Percentiles rank a stretch among this genome's conserved stretches.
These are phyloP conservation scores for Arachis hypogaea DNA, from an alignment of 306 rosid species.

Conservation along the genomic window DNA sequence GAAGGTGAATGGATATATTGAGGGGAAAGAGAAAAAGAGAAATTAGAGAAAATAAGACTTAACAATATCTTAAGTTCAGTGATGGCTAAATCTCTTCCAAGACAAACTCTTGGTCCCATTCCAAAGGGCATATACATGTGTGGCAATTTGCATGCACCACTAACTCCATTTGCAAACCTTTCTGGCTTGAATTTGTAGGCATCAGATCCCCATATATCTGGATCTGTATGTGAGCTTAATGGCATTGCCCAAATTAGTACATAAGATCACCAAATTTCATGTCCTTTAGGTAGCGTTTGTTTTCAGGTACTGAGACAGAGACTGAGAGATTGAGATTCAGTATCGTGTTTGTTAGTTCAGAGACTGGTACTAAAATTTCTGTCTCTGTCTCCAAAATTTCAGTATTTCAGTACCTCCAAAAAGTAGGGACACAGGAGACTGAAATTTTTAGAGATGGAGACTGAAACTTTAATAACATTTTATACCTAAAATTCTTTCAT, in stretches of 20 bases:
- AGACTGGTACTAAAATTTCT: no score
- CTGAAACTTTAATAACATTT: no score
- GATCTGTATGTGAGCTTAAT: constrained; percentile 33
- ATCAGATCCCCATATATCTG: constrained; percentile 40
- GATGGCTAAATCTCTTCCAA: constrained; percentile 47
- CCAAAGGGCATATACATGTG: constrained; percentile 48
- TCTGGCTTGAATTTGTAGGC: constrained; percentile 42
- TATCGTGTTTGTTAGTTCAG: no score
- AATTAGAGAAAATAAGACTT: constrained; percentile 49
- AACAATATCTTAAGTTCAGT: constrained; percentile 44
- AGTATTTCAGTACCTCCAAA: no score
- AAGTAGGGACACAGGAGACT: no score
- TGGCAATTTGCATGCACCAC: constrained; percentile 43
- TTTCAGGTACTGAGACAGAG: no score
- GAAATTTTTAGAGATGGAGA: no score
- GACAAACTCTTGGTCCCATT: constrained; percentile 47
- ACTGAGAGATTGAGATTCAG: no score
- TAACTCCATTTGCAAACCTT: constrained; percentile 43
- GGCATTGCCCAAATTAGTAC: constrained; percentile 30
- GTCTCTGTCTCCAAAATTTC: no score
- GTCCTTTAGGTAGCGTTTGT: no score
- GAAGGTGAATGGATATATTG: constrained; percentile 42
- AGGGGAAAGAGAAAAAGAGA: constrained; percentile 48
- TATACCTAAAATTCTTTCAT: no score
- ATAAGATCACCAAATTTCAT: constrained; percentile 38